Base-by-base conservation (phyloP, 805 yeast species). In the Cyberlindnera mrakii region DNA sequence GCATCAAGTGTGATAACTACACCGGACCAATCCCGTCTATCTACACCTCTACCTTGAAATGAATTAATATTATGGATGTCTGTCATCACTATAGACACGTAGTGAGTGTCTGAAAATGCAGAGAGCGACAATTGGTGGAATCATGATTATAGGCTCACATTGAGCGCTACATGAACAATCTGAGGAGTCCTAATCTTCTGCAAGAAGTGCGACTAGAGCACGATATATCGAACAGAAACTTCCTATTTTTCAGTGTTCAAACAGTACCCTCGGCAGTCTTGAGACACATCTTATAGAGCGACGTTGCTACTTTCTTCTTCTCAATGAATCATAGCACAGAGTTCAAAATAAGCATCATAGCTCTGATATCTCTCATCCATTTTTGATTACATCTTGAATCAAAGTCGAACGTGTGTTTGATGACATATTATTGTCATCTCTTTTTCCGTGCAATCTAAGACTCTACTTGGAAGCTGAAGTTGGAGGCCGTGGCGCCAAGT, bases 281-380 rank as follows among this genome's bases (percentile, higher is more conserved):
- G 65, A 67, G 96, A 88, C 57, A 83, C 86, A 2, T 71, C 79
- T n/a, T 68, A 62, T 46, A 83, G 82, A 15, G 74, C 69, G 32
- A 70, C 62, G 25, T 80, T 78, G 32, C 71, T 63, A 57, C 89
- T 72, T 64, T 86, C 93, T 58, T 81, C 80, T 33, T 82, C 77
- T 60, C 96, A 77, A 65, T 86, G 82, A 45, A 86, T 70, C 40
- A 86, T 74, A 11, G 95, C 95, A 70, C 96, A 87, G n/a, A n/a
- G n/a, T n/a, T n/a, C n/a, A n/a, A n/a, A n/a, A n/a, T n/a, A n/a
- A 3, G 85, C 85, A 40, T 86, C 72, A 68, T 96, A n/a, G n/a
- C 23, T 19, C 7, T 19, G 7, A 19, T 19, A 87, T 4, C 65
- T 58, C 50, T 85, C 93, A 19, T 79, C 56, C 13, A 95, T 82